Evolutionary conservation across 1,284 basidiomycete species (phyloP).

Genomic region (Tetrapyrgos nigripes): DNA sequence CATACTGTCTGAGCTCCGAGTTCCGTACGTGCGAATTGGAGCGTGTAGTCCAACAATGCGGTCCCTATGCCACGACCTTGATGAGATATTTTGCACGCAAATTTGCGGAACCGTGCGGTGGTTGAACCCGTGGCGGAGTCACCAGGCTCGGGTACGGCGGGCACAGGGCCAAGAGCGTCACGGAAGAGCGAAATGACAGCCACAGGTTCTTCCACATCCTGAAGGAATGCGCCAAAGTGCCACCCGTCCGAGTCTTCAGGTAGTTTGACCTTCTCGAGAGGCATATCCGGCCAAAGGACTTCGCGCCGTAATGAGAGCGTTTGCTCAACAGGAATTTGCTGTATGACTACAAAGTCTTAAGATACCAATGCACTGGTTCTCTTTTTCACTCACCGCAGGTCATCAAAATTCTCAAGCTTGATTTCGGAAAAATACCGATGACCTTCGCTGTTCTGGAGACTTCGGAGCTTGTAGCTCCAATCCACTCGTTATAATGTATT

Average conservation of each 20-base stretch:
- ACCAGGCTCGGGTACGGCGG: neutral
- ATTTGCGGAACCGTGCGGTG: conserved; percentile 62
- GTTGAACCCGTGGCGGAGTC: conserved; percentile 3
- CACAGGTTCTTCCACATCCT: conserved; percentile 35
- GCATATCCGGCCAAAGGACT: conserved; percentile 62
- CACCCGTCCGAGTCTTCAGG: conserved; percentile 55
- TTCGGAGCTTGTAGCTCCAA: too few relatives aligned
- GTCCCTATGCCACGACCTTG: conserved; percentile 60
- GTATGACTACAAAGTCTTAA: neutral
- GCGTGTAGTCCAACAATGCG: conserved; percentile 47
- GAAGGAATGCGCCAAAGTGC: conserved; percentile 62
- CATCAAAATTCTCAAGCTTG: too few relatives aligned
- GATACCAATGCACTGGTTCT: neutral
- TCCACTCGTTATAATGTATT: too few relatives aligned
- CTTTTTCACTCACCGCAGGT: too few relatives aligned
- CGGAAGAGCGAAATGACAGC: conserved; percentile 64
- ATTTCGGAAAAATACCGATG: too few relatives aligned
- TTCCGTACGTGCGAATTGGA: conserved; percentile 43
- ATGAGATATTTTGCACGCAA: conserved; percentile 56
- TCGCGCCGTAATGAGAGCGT: conserved; percentile 60
- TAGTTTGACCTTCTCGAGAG: conserved; percentile 54
- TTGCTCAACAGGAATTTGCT: conserved; percentile 41
- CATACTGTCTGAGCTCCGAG: conserved; percentile 49
- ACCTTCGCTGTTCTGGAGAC: too few relatives aligned
- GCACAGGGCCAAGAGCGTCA: conserved; percentile 37